Evolutionary conservation across 768 basidiomycete genomes (phyloP).

Genomic region (Lanmaoa rubissima): DNA sequence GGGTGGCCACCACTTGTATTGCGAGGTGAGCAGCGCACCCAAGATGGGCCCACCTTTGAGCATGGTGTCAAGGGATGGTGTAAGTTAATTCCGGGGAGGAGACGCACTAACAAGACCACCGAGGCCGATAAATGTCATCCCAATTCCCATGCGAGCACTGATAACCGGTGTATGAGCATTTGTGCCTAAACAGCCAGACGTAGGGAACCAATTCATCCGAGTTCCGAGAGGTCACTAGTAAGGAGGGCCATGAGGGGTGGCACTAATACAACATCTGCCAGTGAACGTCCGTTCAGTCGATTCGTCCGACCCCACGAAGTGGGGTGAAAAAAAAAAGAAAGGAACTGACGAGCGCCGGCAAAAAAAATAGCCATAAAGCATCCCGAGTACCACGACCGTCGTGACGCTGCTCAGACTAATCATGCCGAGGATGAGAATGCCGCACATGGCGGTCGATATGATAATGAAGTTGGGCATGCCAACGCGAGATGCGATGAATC

Average conservation of each 20-base stretch:
- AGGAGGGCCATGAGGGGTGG: conserved; percentile 44
- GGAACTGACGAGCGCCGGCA: conserved; percentile 39
- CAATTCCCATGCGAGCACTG: conserved; percentile 31
- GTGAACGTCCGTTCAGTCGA: not conserved
- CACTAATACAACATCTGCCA: conserved; percentile 36
- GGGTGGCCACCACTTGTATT: conserved; percentile 57
- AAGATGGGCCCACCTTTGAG: conserved; percentile 50
- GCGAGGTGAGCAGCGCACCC: conserved; percentile 49
- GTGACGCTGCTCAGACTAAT: conserved; percentile 37
- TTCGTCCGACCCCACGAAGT: not conserved
- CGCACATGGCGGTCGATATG: conserved; percentile 31
- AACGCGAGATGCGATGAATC: conserved; percentile 38
- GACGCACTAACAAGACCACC: conserved; percentile 24
- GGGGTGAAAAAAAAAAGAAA: too few relatives aligned
- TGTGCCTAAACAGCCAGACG: not conserved
- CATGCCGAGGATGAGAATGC: conserved; percentile 43
- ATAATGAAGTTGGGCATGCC: conserved; percentile 46
- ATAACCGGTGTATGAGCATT: not conserved
- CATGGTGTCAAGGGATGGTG: not conserved
- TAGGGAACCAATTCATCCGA: conserved; percentile 36
- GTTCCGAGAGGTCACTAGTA: conserved; percentile 45
- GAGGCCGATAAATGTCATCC: conserved; percentile 4
- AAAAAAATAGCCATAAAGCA: conserved; percentile 50
- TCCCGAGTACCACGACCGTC: conserved; percentile 39
- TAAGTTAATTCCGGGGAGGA: not conserved